Percentiles rank a stretch among this genome's conserved stretches.
Evolutionary conservation across 169 alveolate genomes (phyloP).

Genomic region (Eimeria tenella): DNA sequence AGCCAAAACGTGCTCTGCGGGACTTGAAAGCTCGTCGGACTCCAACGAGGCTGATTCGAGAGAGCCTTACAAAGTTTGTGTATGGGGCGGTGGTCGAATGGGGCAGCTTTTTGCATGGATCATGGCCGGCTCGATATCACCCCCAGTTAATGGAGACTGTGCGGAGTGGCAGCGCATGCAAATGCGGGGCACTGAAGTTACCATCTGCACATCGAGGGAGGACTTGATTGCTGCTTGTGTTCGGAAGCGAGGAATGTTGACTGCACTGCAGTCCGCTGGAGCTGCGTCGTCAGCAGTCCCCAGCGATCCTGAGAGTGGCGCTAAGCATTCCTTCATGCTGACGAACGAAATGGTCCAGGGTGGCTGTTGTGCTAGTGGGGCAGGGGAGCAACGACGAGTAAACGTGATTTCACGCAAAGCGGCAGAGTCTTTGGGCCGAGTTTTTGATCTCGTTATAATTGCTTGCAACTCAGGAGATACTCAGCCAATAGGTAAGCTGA

Average conservation of each 20-base stretch:
- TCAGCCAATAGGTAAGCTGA: slow-evolving; percentile 30
- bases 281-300: neutral
- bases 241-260: slow-evolving; percentile 5
- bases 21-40: neutral
- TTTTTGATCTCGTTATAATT: slow-evolving; percentile 36
- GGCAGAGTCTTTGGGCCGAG: neutral
- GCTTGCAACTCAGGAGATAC: slow-evolving; percentile 60
- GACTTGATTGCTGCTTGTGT: slow-evolving; percentile 50
- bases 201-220: slow-evolving; percentile 57
- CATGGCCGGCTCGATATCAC: slow-evolving; percentile 51
- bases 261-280: slow-evolving; percentile 10
- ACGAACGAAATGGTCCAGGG: neutral
- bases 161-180: slow-evolving; percentile 34
- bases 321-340: slow-evolving; percentile 1
- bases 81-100: slow-evolving; percentile 78
- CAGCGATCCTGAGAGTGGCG: slow-evolving; percentile 20
- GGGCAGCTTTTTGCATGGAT: slow-evolving; percentile 79
- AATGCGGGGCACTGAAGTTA: slow-evolving; percentile 38
- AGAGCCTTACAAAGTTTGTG: slow-evolving; percentile 67
- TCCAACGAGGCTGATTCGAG: neutral
- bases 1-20: neutral
- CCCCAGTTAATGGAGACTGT: neutral
- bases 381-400: slow-evolving; percentile 46
- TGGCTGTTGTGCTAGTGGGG: neutral
- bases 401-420: slow-evolving; percentile 55